Base-by-base conservation (phyloP, 2,329 filamentous ascomycete species). In the Sporothrix sp. region DNA sequence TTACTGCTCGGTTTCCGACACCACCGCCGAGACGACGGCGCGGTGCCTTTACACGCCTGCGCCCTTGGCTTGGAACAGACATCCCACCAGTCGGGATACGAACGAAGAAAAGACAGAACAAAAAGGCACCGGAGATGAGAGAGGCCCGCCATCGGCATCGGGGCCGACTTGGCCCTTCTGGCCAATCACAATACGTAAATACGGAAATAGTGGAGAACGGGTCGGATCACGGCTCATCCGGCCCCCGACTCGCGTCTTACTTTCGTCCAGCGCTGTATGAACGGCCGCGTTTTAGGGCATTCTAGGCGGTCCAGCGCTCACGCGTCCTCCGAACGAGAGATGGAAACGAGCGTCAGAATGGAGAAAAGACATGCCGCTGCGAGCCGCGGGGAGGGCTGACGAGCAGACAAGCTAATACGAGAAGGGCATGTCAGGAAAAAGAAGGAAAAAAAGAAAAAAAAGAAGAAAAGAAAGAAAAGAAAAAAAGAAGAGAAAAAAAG, bases 111-210 rank as follows among this genome's bases (percentile, higher is more conserved):
- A 35, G 20, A 18, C 43, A 16, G 10, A 16, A 33, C 8, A 23
- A 27, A 10, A 7, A 25, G 18, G 23, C 36, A 11, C 11, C 20
- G 2, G 4, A 42, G 23, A 28, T 7, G n/a, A 30, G 30, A 27
- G 25, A 25, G 30, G 43, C 25, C 43, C 30, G 30, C 14, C 30
- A 45, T 45, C 43, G 43, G 43, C 43, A 25, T 45, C 43, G 43
- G n/a, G n/a, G n/a, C n/a, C n/a, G 42, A n/a, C 28, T 40, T 40
- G 16, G 14, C 28, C 7, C 3, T 10, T 27, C 14, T 23, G 14
- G 23, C 38, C 28, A 44, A 44, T 23, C 1, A 44, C 2, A 30
- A 13, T 7, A 3, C 10, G n/a, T n/a, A n/a, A n/a, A n/a, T n/a
- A n/a, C n/a, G n/a, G n/a, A n/a, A n/a, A n/a, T n/a, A n/a, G n/a